Evolutionary conservation across 2,329 filamentous ascomycete species (phyloP).

Genomic region (Lecanicillium sp.): DNA sequence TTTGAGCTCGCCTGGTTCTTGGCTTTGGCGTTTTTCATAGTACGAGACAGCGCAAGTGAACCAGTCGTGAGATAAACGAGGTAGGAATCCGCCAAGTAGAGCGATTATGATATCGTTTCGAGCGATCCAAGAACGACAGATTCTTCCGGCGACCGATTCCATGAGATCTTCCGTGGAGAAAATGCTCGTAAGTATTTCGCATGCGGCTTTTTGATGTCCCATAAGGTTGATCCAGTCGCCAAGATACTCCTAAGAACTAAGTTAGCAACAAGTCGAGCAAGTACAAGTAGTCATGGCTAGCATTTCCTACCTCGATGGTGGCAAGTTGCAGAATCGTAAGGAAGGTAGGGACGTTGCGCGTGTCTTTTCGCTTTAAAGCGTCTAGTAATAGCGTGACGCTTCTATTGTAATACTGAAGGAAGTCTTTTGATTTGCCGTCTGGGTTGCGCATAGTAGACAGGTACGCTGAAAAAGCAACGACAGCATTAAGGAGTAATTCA

Average conservation of each 20-base stretch:
- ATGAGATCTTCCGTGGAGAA: conserved; percentile 70
- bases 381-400: conserved; percentile 70
- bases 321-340: conserved; percentile 86
- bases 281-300: too few relatives aligned
- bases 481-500: conserved; percentile 75
- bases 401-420: conserved; percentile 83
- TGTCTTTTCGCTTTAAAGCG: conserved; percentile 61
- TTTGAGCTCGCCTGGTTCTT: conserved; percentile 52
- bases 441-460: conserved; percentile 66
- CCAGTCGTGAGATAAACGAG: conserved; percentile 70
- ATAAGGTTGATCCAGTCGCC: conserved; percentile 94
- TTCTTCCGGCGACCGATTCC: conserved; percentile 60
- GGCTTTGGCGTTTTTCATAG: conserved; percentile 48
- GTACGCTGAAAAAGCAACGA: conserved; percentile 85
- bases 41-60: conserved; percentile 57
- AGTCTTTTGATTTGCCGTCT: conserved; percentile 67
- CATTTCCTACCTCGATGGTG: conserved; percentile 68
- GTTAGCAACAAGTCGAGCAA: background rate
- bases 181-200: conserved; percentile 68
- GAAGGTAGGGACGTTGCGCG: conserved; percentile 64
- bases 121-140: conserved; percentile 80
- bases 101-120: conserved; percentile 82
- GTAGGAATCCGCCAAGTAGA: conserved; percentile 71
- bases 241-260: conserved; percentile 65
- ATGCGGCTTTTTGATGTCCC: conserved; percentile 85